phyloP scores from a whole-genome alignment of 306 rosid genomes.

The Fagus crenata region DNA sequence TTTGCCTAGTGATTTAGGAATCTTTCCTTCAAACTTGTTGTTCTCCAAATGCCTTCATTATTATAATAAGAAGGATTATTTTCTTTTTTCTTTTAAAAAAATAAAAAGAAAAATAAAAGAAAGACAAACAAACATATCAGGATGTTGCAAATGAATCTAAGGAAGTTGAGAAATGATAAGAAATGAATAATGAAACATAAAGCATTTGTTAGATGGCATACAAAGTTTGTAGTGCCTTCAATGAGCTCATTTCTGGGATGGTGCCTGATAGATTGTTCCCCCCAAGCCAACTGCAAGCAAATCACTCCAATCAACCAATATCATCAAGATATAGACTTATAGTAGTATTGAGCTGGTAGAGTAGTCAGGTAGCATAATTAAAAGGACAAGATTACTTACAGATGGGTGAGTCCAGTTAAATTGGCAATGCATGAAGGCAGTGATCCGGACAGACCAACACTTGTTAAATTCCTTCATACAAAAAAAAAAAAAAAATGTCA shows the following conservation, averaged over 20 bases:
- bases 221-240: slow-evolving; percentile 64
- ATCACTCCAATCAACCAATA: slow-evolving; percentile 23
- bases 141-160: slow-evolving; percentile 16
- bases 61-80: background rate
- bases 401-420: slow-evolving; percentile 52
- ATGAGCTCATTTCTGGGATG: slow-evolving; percentile 60
- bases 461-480: slow-evolving; percentile 64
- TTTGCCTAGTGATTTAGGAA: slow-evolving; percentile 49
- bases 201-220: slow-evolving; percentile 37
- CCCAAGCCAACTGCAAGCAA: slow-evolving; percentile 66
- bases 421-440: slow-evolving; percentile 52
- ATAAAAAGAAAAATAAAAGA: slow-evolving; percentile 10
- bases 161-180: slow-evolving; percentile 9
- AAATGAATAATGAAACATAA: background rate
- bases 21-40: slow-evolving; percentile 65
- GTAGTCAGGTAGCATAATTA: slow-evolving; percentile 7
- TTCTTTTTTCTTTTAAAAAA: background rate
- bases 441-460: slow-evolving; percentile 55
- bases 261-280: slow-evolving; percentile 65
- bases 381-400: slow-evolving; percentile 50
- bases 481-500: slow-evolving; percentile 4
- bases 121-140: slow-evolving; percentile 1
- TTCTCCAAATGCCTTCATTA: slow-evolving; percentile 75
- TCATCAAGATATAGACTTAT: background rate
- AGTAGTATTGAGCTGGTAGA: background rate